A percentile compares a stretch with the other conserved stretches of the same genome.
phyloP scores from a whole-genome alignment of 129 eudicot genomes.

The Chrysanthemum seticuspe region DNA sequence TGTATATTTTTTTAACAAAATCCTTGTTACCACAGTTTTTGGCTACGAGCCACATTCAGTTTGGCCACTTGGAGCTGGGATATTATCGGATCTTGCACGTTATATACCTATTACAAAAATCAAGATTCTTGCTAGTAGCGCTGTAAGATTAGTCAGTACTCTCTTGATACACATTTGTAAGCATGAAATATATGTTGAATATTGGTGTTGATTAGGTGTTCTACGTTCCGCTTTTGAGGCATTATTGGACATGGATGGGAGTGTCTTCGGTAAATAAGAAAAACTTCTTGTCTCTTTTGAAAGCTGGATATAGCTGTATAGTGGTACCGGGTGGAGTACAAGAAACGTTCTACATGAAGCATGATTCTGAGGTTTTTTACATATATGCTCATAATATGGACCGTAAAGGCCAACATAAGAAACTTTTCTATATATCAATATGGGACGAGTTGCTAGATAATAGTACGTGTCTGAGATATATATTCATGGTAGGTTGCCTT shows the following conservation, averaged over 20 bases:
- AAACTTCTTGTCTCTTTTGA: constrained; percentile 55
- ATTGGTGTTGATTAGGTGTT: constrained; percentile 51
- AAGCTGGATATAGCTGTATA: constrained; percentile 78
- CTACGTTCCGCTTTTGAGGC: constrained; percentile 76
- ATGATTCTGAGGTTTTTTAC: constrained; percentile 69
- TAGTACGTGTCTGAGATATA: not conserved
- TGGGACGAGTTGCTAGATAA: no score
- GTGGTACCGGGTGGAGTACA: constrained; percentile 91
- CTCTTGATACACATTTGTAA: not conserved
- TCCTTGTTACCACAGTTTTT: constrained; percentile 46
- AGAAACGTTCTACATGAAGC: constrained; percentile 76
- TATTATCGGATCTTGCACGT: constrained; percentile 59
- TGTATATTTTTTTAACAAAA: no score
- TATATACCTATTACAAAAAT: constrained; percentile 64
- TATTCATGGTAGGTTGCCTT: constrained; percentile 52
- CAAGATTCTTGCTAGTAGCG: constrained; percentile 81
- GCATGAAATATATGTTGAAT: not conserved
- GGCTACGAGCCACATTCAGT: constrained; percentile 97
- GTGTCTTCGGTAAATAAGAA: constrained; percentile 62
- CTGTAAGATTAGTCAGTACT: constrained; percentile 45
- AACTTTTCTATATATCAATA: no score
- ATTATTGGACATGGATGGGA: constrained; percentile 91
- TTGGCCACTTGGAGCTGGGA: constrained; percentile 83
- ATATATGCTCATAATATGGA: no score
- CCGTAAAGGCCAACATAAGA: no score